These are phyloP conservation scores for Recurvomyces mirabilis DNA, from an alignment of 495 filamentous ascomycete species.

Conservation along the genomic window DNA sequence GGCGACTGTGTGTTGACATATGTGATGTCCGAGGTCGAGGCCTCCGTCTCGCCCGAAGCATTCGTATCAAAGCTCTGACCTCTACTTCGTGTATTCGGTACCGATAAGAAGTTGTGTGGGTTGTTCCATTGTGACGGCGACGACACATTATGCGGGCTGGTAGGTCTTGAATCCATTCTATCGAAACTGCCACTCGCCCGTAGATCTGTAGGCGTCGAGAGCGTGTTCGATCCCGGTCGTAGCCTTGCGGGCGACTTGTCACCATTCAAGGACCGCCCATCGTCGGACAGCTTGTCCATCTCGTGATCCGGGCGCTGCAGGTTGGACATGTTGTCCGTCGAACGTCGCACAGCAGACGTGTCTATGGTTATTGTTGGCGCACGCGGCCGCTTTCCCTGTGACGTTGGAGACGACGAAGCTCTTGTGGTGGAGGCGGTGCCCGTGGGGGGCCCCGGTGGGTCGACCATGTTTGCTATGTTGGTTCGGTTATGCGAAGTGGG, in stretches of 20 bases:
- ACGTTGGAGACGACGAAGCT: conserved; percentile 8
- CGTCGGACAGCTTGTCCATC: conserved; percentile 21
- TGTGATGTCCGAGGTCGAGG: conserved; percentile 40
- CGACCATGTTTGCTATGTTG: not conserved
- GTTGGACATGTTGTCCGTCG: conserved; percentile 25
- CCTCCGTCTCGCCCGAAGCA: conserved; percentile 38
- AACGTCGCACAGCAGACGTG: conserved; percentile 52
- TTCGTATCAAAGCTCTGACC: conserved; percentile 54
- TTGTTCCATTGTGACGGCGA: conserved; percentile 47
- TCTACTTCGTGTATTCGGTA: conserved; percentile 50
- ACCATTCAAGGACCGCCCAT: conserved; percentile 11
- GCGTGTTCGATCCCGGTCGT: conserved; percentile 10
- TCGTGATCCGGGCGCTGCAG: conserved; percentile 16
- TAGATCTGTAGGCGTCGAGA: conserved; percentile 45
- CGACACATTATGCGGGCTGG: conserved; percentile 80
- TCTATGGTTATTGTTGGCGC: conserved; percentile 64
- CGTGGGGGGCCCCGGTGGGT: not conserved
- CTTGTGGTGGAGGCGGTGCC: no score
- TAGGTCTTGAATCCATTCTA: conserved; percentile 65
- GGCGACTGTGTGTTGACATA: conserved; percentile 25
- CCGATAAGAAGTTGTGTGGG: conserved; percentile 49
- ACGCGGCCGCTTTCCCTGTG: conserved; percentile 12
- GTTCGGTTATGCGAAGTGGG: not conserved
- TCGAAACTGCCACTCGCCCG: conserved; percentile 58
- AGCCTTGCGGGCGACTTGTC: conserved; percentile 23